A percentile compares a stretch with the other conserved stretches of the same genome.
Conservation (phyloP, 768 basidiomycete species). For the Austroboletus eburneus region DNA sequence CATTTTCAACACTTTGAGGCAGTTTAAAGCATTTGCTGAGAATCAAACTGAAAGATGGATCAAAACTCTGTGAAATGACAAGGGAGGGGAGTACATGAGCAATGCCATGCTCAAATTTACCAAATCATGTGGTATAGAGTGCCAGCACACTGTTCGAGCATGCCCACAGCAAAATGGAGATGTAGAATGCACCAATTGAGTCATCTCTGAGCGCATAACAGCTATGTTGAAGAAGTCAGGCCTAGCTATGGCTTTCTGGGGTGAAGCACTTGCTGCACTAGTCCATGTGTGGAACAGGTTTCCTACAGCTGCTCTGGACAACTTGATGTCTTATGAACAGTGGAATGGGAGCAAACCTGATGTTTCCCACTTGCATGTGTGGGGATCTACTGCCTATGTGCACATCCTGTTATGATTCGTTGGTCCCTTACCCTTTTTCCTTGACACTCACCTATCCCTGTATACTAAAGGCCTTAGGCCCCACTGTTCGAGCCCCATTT, state of each 20-base stretch:
- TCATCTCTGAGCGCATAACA: constrained; percentile 6
- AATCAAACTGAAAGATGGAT: constrained; percentile 16
- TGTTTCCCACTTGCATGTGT: too few species aligned
- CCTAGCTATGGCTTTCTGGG: not conserved
- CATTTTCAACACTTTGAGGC: constrained; percentile 22
- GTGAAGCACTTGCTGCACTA: constrained; percentile 20
- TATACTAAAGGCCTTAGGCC: too few species aligned
- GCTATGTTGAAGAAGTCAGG: constrained; percentile 15
- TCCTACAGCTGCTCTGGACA: constrained; percentile 15
- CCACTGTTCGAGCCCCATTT: too few species aligned
- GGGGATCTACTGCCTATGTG: too few species aligned
- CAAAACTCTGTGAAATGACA: constrained; percentile 22
- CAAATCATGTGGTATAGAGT: constrained; percentile 6
- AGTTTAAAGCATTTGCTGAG: constrained; percentile 30
- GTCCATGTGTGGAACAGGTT: constrained; percentile 18
- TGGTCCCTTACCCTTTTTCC: too few species aligned
- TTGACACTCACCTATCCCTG: too few species aligned
- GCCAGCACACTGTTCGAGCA: constrained; percentile 2
- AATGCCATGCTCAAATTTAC: constrained; percentile 20
- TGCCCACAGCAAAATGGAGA: constrained; percentile 4
- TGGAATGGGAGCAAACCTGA: too few species aligned
- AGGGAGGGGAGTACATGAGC: constrained; percentile 31
- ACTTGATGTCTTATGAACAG: constrained; percentile 7
- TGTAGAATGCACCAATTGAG: not conserved
- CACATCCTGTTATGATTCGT: too few species aligned